Evolutionary conservation across 164 flowering plant species (phyloP).

Genomic region (Sextonia rubra): DNA sequence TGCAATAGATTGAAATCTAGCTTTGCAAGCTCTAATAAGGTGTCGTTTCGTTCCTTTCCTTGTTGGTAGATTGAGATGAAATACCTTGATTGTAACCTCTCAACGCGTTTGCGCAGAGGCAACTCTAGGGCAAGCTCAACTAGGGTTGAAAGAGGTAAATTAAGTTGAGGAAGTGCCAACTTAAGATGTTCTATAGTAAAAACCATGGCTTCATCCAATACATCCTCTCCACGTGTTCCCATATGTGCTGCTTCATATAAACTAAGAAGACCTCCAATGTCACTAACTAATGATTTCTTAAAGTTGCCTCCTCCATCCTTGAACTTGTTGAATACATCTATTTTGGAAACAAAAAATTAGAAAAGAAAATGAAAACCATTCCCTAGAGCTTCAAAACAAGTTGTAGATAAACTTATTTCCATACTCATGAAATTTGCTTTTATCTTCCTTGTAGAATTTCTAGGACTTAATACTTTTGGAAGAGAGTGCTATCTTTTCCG

Average conservation of each 20-base stretch:
- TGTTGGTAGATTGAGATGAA: conserved; percentile 16
- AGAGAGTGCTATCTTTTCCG: too few relatives aligned
- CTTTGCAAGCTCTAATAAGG: conserved; percentile 11
- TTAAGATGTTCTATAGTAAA: conserved; percentile 18
- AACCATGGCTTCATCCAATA: conserved; percentile 22
- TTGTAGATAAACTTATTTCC: too few relatives aligned
- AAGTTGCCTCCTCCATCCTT: conserved; percentile 36
- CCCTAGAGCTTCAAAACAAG: background rate
- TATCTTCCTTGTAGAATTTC: too few relatives aligned
- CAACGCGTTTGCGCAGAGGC: conserved; percentile 13
- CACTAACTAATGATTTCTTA: background rate
- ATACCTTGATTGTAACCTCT: conserved; percentile 14
- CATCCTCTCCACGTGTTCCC: conserved; percentile 15
- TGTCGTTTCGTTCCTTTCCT: background rate
- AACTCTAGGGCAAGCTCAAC: conserved; percentile 14
- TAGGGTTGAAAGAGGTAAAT: conserved; percentile 11
- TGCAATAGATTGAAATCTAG: conserved; percentile 17
- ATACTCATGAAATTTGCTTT: too few relatives aligned
- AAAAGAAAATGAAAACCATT: background rate
- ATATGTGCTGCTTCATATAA: conserved; percentile 25
- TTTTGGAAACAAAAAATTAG: background rate
- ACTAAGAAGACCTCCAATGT: conserved; percentile 15
- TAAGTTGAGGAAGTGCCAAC: background rate
- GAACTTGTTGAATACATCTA: conserved; percentile 16
- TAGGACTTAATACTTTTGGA: too few relatives aligned